Conservation (phyloP, 2,329 filamentous ascomycete species). For the Alternaria ethzedia region DNA sequence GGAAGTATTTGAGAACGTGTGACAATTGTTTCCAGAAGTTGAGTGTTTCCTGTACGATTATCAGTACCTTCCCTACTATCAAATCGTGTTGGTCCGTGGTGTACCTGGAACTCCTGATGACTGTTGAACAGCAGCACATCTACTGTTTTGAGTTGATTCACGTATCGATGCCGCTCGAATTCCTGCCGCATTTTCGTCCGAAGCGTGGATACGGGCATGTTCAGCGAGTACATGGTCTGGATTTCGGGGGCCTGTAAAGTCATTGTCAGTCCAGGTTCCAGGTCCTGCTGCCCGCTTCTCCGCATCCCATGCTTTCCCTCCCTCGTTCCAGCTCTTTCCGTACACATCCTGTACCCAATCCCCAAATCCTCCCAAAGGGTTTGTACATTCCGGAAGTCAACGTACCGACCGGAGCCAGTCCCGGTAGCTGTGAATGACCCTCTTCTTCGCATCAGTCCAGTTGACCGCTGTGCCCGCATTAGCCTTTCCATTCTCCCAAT, state of each 20-base stretch:
- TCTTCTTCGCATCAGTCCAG: constrained; percentile 85
- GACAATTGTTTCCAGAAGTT: constrained; percentile 99
- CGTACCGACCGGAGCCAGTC: constrained; percentile 96
- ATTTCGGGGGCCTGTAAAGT: constrained; percentile 83
- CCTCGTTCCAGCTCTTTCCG: neutral
- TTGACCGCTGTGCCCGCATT: constrained; percentile 70
- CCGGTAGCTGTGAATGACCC: constrained; percentile 88
- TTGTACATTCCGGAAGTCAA: constrained; percentile 31
- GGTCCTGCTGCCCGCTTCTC: neutral
- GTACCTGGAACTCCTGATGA: constrained; percentile 91
- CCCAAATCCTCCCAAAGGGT: too few relatives aligned
- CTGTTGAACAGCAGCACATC: constrained; percentile 92
- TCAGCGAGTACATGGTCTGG: constrained; percentile 95
- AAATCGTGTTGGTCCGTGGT: constrained; percentile 6
- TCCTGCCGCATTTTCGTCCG: constrained; percentile 95
- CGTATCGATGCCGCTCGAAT: constrained; percentile 94
- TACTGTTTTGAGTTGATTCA: constrained; percentile 84
- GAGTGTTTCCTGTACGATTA: constrained; percentile 78
- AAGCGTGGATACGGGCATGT: constrained; percentile 83
- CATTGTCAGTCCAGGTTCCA: constrained; percentile 14
- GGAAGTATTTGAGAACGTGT: constrained; percentile 97
- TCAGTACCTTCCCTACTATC: neutral
- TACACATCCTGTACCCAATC: neutral
- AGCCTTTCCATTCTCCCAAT: constrained; percentile 28
- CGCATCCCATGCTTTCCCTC: neutral